Percentiles rank a stretch among this genome's conserved stretches.
These are phyloP conservation scores for Scenedesmus sp. DNA, from an alignment of 163 green algal genomes.

Conservation along the genomic window DNA sequence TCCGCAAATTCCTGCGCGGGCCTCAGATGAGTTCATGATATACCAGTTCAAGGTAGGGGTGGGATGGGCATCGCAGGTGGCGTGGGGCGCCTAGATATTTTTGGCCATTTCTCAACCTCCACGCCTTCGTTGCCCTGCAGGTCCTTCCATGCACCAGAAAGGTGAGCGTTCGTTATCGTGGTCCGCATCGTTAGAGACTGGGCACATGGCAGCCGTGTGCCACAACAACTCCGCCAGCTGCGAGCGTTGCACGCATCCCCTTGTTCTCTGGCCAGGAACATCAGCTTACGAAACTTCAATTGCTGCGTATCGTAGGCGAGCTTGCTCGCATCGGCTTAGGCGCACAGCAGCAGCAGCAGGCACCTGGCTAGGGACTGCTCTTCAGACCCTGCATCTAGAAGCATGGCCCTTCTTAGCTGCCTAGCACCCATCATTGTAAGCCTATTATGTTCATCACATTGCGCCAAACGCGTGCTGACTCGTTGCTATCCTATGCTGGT, in stretches of 20 bases:
- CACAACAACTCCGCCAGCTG: background rate
- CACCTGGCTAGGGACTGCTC: background rate
- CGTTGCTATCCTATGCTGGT: background rate
- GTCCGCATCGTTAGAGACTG: background rate
- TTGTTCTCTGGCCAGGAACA: no score
- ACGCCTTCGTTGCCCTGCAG: background rate
- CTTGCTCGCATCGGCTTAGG: background rate
- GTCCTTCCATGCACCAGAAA: slow-evolving; percentile 32
- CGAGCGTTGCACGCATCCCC: background rate
- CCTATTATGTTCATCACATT: background rate
- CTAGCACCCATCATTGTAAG: no score
- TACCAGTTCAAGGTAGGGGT: slow-evolving; percentile 41
- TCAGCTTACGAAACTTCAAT: background rate
- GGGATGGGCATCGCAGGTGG: background rate
- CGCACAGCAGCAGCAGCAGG: background rate
- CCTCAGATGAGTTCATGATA: slow-evolving; percentile 40
- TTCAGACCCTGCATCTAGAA: background rate
- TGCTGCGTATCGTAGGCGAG: background rate
- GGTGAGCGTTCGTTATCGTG: background rate
- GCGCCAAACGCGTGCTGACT: background rate
- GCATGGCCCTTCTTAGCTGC: background rate
- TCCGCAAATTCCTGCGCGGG: background rate
- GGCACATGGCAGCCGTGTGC: background rate
- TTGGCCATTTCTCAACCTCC: background rate
- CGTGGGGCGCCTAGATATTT: slow-evolving; percentile 19